A percentile compares a stretch with the other conserved stretches of the same genome.
Conservation (phyloP, 2,329 filamentous ascomycete species). For the Drechslerella dactyloides region DNA sequence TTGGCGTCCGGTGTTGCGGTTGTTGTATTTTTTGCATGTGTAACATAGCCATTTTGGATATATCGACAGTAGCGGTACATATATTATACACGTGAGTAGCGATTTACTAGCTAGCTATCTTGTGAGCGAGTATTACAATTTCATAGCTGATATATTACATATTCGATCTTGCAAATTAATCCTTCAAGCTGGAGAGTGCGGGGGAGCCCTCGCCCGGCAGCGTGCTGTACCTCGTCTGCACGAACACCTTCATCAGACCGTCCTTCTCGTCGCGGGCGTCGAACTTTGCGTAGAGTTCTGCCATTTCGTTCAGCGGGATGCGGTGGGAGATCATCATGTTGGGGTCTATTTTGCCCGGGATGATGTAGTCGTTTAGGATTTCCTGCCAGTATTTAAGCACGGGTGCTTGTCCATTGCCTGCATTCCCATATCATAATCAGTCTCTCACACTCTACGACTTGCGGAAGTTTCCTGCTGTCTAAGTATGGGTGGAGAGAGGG, state of each 20-base stretch:
- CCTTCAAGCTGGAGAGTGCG: conserved; percentile 60
- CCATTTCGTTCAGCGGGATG: conserved; percentile 74
- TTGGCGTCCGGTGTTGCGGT: neutral
- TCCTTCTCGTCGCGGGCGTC: conserved; percentile 66
- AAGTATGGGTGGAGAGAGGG: neutral
- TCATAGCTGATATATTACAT: too few species aligned
- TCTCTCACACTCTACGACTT: neutral
- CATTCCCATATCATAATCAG: neutral
- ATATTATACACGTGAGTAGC: too few species aligned
- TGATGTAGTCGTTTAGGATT: conserved; percentile 71
- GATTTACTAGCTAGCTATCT: too few species aligned
- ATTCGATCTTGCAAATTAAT: too few species aligned
- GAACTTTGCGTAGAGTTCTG: conserved; percentile 70
- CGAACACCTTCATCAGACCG: conserved; percentile 80
- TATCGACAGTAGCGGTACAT: too few species aligned
- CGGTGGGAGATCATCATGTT: conserved; percentile 82
- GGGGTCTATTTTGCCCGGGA: conserved; percentile 73
- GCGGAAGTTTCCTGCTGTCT: conserved; percentile 58
- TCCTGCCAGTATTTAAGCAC: conserved; percentile 85
- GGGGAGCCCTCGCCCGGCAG: conserved; percentile 64
- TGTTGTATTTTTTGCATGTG: neutral
- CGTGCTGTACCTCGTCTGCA: conserved; percentile 66
- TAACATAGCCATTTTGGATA: too few species aligned
- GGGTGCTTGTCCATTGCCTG: conserved; percentile 72
- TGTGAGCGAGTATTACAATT: too few species aligned